These are phyloP conservation scores for Papilionanthe hybrid DNA, from an alignment of 116 monocot genomes.

Conservation along the genomic window DNA sequence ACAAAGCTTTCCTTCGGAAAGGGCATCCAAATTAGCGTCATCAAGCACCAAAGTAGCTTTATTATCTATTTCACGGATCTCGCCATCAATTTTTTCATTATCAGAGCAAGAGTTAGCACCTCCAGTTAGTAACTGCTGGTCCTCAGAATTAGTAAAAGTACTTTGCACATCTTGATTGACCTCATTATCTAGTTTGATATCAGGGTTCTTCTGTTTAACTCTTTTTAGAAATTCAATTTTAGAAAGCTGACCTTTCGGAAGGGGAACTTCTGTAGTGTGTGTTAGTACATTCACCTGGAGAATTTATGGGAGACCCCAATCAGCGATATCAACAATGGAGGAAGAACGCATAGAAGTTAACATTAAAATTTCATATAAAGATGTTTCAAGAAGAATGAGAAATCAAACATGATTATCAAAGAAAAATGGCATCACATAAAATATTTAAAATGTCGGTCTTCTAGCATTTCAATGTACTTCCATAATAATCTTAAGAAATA, in stretches of 20 bases:
- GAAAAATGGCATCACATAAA: neutral
- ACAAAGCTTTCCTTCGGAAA: neutral
- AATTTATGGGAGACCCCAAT: slow-evolving; percentile 7
- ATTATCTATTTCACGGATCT: neutral
- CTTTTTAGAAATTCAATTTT: slow-evolving; percentile 25
- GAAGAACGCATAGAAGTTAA: neutral
- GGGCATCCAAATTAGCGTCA: neutral
- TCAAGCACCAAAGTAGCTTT: neutral
- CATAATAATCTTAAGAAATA: neutral
- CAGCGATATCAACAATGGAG: neutral
- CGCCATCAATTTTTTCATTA: neutral
- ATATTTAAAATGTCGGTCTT: neutral
- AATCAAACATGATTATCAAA: neutral
- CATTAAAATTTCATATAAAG: neutral
- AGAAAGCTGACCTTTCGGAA: neutral
- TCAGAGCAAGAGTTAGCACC: neutral
- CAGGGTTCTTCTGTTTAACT: slow-evolving; percentile 14
- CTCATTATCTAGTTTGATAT: neutral
- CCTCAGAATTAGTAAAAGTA: neutral
- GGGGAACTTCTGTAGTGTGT: slow-evolving; percentile 38
- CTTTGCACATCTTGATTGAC: neutral
- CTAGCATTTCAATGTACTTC: neutral
- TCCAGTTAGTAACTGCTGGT: neutral
- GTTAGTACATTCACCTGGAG: slow-evolving; percentile 55
- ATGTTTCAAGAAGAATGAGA: neutral